Conservation (phyloP, 129 eudicot genomes). For the Lactuca saligna region DNA sequence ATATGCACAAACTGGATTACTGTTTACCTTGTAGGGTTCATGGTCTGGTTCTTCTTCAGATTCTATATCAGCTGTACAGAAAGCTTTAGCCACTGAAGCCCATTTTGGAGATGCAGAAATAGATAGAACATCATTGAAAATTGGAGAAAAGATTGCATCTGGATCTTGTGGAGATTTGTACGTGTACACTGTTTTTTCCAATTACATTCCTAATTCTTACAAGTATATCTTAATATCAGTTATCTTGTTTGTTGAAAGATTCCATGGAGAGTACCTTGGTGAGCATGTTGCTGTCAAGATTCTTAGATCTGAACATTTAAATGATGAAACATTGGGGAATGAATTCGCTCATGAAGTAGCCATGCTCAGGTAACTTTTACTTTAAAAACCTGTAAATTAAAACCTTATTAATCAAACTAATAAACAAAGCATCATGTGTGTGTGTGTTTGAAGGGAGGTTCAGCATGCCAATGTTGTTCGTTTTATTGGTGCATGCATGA, state of each 20-base stretch:
- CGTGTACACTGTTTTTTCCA: conserved; percentile 25
- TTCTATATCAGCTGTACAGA: conserved; percentile 44
- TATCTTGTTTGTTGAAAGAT: conserved; percentile 37
- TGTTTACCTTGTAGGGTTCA: conserved; percentile 48
- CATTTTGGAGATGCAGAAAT: conserved; percentile 58
- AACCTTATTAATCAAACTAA: neutral
- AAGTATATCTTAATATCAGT: conserved; percentile 20
- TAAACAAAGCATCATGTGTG: neutral
- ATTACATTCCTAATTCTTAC: neutral
- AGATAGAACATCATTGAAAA: conserved; percentile 57
- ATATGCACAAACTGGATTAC: too few relatives aligned
- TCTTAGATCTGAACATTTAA: conserved; percentile 63
- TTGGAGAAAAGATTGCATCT: conserved; percentile 57
- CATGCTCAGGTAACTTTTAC: conserved; percentile 49
- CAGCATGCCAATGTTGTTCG: conserved; percentile 70
- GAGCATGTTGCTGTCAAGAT: conserved; percentile 78
- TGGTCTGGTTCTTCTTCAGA: conserved; percentile 26
- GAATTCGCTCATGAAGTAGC: conserved; percentile 75
- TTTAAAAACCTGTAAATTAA: neutral
- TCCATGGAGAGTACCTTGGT: conserved; percentile 66
- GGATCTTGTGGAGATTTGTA: conserved; percentile 82
- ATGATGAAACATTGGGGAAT: conserved; percentile 51
- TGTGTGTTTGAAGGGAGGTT: conserved; percentile 58
- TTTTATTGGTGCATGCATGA: conserved; percentile 74
- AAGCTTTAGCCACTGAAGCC: conserved; percentile 37